Conservation (phyloP, 768 basidiomycete species). For the Auricularia sp. region DNA sequence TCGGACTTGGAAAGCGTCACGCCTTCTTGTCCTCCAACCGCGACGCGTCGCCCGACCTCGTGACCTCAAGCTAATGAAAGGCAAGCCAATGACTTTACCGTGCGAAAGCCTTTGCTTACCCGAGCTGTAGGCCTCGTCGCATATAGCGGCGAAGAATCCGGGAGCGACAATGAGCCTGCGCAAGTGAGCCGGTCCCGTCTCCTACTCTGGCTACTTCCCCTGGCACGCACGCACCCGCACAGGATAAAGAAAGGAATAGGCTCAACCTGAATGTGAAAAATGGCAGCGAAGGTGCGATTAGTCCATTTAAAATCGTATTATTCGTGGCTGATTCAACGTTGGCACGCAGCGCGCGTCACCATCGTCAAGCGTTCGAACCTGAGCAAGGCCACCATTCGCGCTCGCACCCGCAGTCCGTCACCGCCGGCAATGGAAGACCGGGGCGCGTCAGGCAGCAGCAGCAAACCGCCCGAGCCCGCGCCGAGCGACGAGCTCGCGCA, state of each 20-base stretch:
- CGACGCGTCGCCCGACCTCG: too few species aligned
- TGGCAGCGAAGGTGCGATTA: too few species aligned
- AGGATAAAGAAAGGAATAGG: neutral
- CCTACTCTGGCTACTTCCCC: neutral
- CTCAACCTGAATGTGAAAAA: too few species aligned
- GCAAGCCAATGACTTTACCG: too few species aligned
- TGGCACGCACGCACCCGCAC: constrained; percentile 1
- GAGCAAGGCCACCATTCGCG: neutral
- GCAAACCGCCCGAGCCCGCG: neutral
- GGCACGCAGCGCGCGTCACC: neutral
- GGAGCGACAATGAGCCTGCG: neutral
- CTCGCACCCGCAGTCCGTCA: neutral
- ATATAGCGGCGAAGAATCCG: constrained; percentile 1
- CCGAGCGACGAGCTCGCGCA: constrained; percentile 33
- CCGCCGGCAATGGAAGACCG: too few species aligned
- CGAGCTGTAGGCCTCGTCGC: neutral
- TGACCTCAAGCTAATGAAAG: too few species aligned
- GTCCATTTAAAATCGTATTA: too few species aligned
- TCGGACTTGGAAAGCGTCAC: too few species aligned
- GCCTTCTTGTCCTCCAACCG: too few species aligned
- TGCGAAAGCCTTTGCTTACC: too few species aligned
- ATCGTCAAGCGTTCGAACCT: neutral
- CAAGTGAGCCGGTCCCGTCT: neutral
- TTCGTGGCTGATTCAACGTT: too few species aligned
- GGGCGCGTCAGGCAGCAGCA: neutral